Conservation (phyloP, 108 stramenopile species). For the Skeletonema potamos region DNA sequence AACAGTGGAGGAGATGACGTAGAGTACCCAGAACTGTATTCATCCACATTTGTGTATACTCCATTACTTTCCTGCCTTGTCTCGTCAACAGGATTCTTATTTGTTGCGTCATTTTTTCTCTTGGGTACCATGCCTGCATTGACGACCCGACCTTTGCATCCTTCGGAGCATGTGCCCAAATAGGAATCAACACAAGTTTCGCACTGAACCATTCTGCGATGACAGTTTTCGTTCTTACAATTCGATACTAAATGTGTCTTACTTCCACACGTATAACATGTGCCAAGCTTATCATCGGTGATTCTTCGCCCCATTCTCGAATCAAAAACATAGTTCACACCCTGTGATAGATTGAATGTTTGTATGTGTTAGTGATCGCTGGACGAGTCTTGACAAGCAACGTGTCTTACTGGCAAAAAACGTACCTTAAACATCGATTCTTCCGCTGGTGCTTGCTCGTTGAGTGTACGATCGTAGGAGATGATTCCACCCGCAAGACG, state of each 20-base stretch:
- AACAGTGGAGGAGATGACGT: constrained; percentile 57
- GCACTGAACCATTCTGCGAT: constrained; percentile 93
- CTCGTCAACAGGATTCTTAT: constrained; percentile 5
- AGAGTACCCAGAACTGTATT: constrained; percentile 73
- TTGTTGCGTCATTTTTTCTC: not conserved
- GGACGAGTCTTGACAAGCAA: not conserved
- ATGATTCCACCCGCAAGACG: constrained; percentile 95
- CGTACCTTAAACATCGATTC: constrained; percentile 69
- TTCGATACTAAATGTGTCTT: constrained; percentile 85
- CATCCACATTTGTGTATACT: constrained; percentile 61
- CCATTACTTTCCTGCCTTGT: not conserved
- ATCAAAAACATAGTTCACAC: constrained; percentile 98
- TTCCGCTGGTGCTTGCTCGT: constrained; percentile 60
- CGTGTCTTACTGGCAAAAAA: not conserved
- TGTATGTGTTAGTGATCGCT: not conserved
- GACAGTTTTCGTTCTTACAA: constrained; percentile 90
- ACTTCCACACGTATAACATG: constrained; percentile 88
- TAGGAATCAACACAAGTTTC: constrained; percentile 58
- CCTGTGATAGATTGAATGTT: constrained; percentile 30
- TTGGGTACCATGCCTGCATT: constrained; percentile 54
- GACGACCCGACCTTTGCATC: constrained; percentile 69
- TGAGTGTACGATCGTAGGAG: constrained; percentile 86
- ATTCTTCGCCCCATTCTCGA: constrained; percentile 90
- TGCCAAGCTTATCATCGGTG: constrained; percentile 86
- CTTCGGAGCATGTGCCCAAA: constrained; percentile 82